Evolutionary conservation across 495 filamentous ascomycete species (phyloP).

Genomic region (Talaromyces nanjingensis): DNA sequence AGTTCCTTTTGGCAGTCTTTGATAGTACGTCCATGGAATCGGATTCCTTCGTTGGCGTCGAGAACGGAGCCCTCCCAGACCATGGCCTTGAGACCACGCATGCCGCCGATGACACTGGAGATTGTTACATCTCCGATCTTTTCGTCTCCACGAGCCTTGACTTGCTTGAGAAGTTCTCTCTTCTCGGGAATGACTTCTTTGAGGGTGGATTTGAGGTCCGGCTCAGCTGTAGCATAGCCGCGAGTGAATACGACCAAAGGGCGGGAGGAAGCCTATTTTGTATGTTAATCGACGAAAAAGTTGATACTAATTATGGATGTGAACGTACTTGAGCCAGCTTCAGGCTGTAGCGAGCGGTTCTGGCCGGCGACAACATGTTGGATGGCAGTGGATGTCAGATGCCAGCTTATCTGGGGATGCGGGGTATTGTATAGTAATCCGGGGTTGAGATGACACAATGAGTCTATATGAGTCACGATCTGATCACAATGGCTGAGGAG

Average conservation of each 20-base stretch:
- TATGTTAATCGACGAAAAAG: not conserved
- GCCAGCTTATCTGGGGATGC: not conserved
- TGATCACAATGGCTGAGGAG: not conserved
- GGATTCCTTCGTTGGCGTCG: conserved; percentile 93
- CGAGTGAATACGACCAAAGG: conserved; percentile 22
- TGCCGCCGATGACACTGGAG: conserved; percentile 90
- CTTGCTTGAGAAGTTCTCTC: conserved; percentile 82
- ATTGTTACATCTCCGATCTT: conserved; percentile 87
- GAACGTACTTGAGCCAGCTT: conserved; percentile 29
- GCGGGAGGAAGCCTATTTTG: conserved; percentile 15
- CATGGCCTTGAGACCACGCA: conserved; percentile 97
- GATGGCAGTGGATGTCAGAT: not conserved
- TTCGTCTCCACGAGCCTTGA: conserved; percentile 79
- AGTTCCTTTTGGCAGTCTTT: conserved; percentile 93
- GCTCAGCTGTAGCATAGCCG: conserved; percentile 59
- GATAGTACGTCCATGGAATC: conserved; percentile 96
- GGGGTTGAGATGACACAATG: not conserved
- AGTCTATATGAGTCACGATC: not conserved
- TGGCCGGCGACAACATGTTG: not conserved
- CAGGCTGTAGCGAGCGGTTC: conserved; percentile 32
- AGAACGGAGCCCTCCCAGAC: conserved; percentile 98
- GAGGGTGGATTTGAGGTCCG: conserved; percentile 79
- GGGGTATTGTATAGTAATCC: not conserved
- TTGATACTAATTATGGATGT: no score
- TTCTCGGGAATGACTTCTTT: conserved; percentile 82